These are phyloP conservation scores for Marasmius fiardii DNA, from an alignment of 1,284 basidiomycete species.

Conservation along the genomic window DNA sequence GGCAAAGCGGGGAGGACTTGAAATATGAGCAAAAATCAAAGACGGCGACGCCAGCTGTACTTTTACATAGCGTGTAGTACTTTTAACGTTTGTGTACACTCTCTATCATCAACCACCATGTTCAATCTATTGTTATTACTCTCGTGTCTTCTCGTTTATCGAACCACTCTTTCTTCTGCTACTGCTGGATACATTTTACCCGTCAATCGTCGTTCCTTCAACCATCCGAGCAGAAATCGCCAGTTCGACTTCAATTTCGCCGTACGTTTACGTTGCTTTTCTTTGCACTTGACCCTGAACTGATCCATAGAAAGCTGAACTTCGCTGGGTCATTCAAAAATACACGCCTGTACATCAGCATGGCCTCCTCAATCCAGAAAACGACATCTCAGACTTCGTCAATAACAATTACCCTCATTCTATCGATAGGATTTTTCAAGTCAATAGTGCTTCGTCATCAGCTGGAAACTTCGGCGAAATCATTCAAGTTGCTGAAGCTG, in stretches of 20 bases:
- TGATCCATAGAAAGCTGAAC: background rate
- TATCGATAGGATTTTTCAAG: slow-evolving; percentile 18
- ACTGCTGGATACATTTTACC: slow-evolving; percentile 3
- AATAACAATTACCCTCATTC: slow-evolving; percentile 15
- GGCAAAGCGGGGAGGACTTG: no score
- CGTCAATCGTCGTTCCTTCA: slow-evolving; percentile 8
- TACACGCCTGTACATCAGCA: background rate
- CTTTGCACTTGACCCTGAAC: background rate
- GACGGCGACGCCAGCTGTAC: background rate
- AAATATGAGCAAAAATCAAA: no score
- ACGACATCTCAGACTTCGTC: slow-evolving; percentile 6
- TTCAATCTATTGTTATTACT: background rate
- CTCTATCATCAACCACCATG: background rate
- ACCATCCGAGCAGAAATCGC: background rate
- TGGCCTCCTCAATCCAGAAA: slow-evolving; percentile 1
- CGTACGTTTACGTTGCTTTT: background rate
- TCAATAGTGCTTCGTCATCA: slow-evolving; percentile 25
- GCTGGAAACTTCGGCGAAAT: slow-evolving; percentile 18
- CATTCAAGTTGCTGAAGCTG: background rate
- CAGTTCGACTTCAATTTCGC: slow-evolving; percentile 3
- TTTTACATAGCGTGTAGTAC: background rate
- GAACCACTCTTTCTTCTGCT: background rate
- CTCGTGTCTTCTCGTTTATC: background rate
- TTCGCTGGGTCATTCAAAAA: slow-evolving; percentile 1
- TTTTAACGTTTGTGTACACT: no score